phyloP scores from a whole-genome alignment of 345 rosid genomes.

The Euphorbia peplus region DNA sequence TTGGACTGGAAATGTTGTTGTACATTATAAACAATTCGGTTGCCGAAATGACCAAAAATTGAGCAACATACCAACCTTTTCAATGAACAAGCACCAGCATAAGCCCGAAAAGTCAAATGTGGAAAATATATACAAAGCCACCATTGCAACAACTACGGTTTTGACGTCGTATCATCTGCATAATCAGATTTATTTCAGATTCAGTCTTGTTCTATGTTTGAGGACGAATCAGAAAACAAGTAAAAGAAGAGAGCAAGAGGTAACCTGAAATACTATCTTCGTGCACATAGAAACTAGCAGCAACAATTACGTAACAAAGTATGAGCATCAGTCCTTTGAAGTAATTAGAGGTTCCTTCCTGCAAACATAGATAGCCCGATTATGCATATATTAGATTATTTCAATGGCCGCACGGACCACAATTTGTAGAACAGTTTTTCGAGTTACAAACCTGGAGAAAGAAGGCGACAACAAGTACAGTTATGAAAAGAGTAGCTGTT shows the following conservation, averaged over 20 bases:
- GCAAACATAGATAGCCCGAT: slow-evolving; percentile 12
- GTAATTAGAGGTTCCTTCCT: slow-evolving; percentile 85
- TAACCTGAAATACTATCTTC: slow-evolving; percentile 38
- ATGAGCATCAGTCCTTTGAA: slow-evolving; percentile 82
- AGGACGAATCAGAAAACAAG: background rate
- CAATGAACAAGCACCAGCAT: slow-evolving; percentile 4
- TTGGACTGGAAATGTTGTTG: too few relatives aligned
- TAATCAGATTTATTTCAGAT: slow-evolving; percentile 9
- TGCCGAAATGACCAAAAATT: too few relatives aligned
- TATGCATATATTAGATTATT: background rate
- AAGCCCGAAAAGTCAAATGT: background rate
- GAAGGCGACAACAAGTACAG: slow-evolving; percentile 78
- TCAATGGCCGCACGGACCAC: background rate
- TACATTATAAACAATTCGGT: too few relatives aligned
- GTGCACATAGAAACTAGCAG: slow-evolving; percentile 82
- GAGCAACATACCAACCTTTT: too few relatives aligned
- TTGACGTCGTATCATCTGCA: slow-evolving; percentile 25
- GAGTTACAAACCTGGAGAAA: slow-evolving; percentile 62
- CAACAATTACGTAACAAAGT: slow-evolving; percentile 69
- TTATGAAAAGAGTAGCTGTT: slow-evolving; percentile 75
- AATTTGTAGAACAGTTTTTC: background rate
- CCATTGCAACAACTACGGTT: slow-evolving; percentile 14
- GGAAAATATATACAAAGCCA: slow-evolving; percentile 18
- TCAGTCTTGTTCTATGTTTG: background rate
- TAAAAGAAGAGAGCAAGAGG: background rate